Percentiles rank a stretch among this genome's conserved stretches.
phyloP scores from a whole-genome alignment of 2,329 filamentous ascomycete species.

The Zymoseptoria crescenta region DNA sequence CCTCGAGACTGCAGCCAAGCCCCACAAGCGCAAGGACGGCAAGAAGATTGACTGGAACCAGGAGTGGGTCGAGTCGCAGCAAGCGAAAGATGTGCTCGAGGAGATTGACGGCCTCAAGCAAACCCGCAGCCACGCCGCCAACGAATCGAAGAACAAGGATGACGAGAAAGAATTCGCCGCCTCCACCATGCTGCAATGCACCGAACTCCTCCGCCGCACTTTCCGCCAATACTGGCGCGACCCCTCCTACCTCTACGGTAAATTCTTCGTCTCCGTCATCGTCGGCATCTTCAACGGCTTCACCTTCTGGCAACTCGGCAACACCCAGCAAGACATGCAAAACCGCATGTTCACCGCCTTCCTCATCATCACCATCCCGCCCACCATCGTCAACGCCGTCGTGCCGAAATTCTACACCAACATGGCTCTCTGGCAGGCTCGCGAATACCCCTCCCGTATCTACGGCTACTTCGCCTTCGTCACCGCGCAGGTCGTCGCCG shows the following conservation, averaged over 20 bases:
- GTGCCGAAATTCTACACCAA: constrained; percentile 73
- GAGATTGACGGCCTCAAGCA: constrained; percentile 60
- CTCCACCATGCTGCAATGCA: constrained; percentile 54
- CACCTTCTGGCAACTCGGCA: constrained; percentile 64
- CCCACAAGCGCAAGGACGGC: constrained; percentile 45
- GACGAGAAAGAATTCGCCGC: constrained; percentile 52
- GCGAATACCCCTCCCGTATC: constrained; percentile 65
- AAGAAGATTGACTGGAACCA: constrained; percentile 63
- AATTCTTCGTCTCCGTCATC: constrained; percentile 63
- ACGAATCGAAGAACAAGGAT: constrained; percentile 32
- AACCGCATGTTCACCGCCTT: constrained; percentile 70
- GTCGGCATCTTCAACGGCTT: constrained; percentile 73
- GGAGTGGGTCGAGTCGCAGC: constrained; percentile 60
- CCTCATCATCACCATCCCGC: constrained; percentile 51
- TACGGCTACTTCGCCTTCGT: constrained; percentile 73
- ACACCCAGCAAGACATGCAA: constrained; percentile 61
- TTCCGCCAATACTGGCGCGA: constrained; percentile 62
- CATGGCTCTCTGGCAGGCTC: constrained; percentile 62
- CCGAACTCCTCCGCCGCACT: constrained; percentile 59
- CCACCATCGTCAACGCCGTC: constrained; percentile 64
- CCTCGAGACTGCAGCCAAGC: constrained; percentile 56
- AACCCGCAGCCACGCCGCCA: constrained; percentile 43
- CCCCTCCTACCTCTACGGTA: constrained; percentile 68
- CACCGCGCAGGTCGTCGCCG: constrained; percentile 63
- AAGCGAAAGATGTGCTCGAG: constrained; percentile 50